A percentile compares a stretch with the other conserved stretches of the same genome.
Evolutionary conservation across 495 filamentous ascomycete genomes (phyloP).

Genomic region (Hyaloscypha finlandica): DNA sequence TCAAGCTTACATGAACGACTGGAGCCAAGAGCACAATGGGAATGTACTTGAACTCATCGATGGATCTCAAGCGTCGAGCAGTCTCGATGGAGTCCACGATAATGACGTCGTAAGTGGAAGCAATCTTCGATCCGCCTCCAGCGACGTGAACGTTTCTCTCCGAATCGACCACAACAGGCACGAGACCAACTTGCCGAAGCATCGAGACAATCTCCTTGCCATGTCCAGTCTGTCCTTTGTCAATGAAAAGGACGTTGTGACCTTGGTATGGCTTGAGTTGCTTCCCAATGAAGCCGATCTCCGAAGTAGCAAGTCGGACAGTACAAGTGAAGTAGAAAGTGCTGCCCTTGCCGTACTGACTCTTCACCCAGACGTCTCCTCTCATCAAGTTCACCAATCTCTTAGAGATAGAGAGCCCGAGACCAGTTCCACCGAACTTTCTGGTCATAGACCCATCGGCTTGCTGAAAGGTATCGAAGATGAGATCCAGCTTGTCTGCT

Average conservation of each 20-base stretch:
- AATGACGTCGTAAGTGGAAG: slow-evolving; percentile 83
- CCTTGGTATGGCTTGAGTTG: slow-evolving; percentile 87
- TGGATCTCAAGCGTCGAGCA: slow-evolving; percentile 76
- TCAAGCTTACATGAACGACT: slow-evolving; percentile 87
- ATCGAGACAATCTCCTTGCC: slow-evolving; percentile 76
- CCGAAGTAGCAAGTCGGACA: slow-evolving; percentile 82
- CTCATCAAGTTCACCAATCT: slow-evolving; percentile 96
- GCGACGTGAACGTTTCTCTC: slow-evolving; percentile 52
- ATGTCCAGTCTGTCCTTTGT: slow-evolving; percentile 83
- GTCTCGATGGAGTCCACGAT: slow-evolving; percentile 94
- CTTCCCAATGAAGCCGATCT: slow-evolving; percentile 76
- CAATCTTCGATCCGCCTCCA: slow-evolving; percentile 53
- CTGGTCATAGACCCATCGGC: slow-evolving; percentile 97
- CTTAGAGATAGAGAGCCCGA: slow-evolving; percentile 96
- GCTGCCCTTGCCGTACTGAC: slow-evolving; percentile 88
- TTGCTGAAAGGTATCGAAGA: slow-evolving; percentile 99
- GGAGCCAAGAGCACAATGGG: slow-evolving; percentile 94
- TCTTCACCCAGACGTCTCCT: slow-evolving; percentile 96
- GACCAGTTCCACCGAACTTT: slow-evolving; percentile 94
- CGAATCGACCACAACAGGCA: slow-evolving; percentile 78
- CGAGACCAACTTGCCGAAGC: slow-evolving; percentile 75
- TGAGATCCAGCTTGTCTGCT: slow-evolving; percentile 92
- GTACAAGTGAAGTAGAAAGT: slow-evolving; percentile 97
- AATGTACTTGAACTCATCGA: slow-evolving; percentile 97
- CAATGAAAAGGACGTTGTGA: slow-evolving; percentile 93